Base-by-base conservation (phyloP, 805 yeast species). In the Lipomyces kockii region DNA sequence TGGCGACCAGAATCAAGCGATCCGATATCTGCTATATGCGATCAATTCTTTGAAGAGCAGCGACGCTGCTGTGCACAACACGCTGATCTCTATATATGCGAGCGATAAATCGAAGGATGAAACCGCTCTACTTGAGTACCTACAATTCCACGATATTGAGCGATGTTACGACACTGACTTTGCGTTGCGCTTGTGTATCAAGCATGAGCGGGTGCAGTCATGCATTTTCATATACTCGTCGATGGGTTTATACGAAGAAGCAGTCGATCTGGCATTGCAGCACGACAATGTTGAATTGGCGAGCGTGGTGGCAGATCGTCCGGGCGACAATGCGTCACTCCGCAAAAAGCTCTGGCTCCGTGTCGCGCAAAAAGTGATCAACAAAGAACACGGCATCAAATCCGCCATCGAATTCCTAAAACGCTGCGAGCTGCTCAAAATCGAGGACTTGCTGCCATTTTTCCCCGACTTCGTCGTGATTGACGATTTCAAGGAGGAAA, bases 381-480 rank as follows among this genome's bases (percentile, higher is more conserved):
- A 68, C 29, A 62, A 70, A 35, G 74, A 76, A 46, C 69, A 66
- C 35, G 81, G 78, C 22, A 70, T 79, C 20, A 68, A 73, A 27
- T 72, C 74, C 39, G 80, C 80, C 4, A 69, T 75, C 7, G 73
- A 69, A 32, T 68, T 77, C 17, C 66, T 76, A 43, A 72, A 73
- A 27, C 65, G 70, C 39, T 76, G 79, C 49, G 78, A 77, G 27
- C 65, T 78, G 43, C 75, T 81, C 39, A 84, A 88, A 2, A 87
- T 95, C 56, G 92, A 90, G 69, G 98, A 95, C 74, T 75, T 95
- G 53, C 78, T 95, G 61, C 96, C 96, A 1, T 80, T 91, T 39
- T 88, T 95, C 71, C 97, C 98, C 0, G 93, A 92, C 72, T 86
- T 90, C 65, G 85, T 90, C 0, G 87, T 91, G 34, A 88, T 95